A percentile compares a stretch with the other conserved stretches of the same genome.
Evolutionary conservation across 2,329 filamentous ascomycete genomes (phyloP).

Genomic region (Biscogniauxia sp.): DNA sequence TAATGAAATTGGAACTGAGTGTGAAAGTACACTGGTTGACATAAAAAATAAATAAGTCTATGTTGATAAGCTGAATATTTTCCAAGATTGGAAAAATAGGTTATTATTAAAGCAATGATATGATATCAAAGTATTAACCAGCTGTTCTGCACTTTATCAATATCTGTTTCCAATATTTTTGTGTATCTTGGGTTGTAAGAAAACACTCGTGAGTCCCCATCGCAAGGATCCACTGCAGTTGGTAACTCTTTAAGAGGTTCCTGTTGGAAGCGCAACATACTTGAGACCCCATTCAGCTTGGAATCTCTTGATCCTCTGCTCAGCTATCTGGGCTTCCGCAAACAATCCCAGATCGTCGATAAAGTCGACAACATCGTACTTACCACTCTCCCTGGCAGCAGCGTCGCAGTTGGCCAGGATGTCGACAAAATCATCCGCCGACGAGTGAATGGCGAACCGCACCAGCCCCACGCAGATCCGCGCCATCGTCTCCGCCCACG

Average conservation of each 20-base stretch:
- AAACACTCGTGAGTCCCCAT: too few relatives aligned
- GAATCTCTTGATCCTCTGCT: conserved; percentile 11
- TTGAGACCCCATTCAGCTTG: conserved; percentile 6
- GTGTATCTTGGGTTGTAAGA: too few relatives aligned
- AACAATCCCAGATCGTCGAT: conserved; percentile 23
- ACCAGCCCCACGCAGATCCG: conserved; percentile 24
- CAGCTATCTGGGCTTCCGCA: conserved; percentile 20
- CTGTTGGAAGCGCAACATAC: conserved; percentile 1
- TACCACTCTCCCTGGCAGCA: conserved; percentile 44
- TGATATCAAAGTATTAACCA: too few relatives aligned
- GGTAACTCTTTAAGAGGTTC: neutral
- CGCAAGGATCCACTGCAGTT: neutral
- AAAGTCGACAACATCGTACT: conserved; percentile 27
- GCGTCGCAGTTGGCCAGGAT: conserved; percentile 23
- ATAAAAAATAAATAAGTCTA: too few relatives aligned
- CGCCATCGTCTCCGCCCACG: conserved; percentile 21
- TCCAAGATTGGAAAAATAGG: too few relatives aligned
- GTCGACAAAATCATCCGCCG: conserved; percentile 11
- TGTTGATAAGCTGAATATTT: too few relatives aligned
- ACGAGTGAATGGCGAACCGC: conserved; percentile 21
- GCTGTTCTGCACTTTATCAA: too few relatives aligned
- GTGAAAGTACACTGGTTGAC: too few relatives aligned
- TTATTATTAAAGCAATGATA: too few relatives aligned
- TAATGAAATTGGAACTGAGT: too few relatives aligned
- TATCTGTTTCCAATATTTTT: too few relatives aligned